Evolutionary conservation across 2,329 filamentous ascomycete genomes (phyloP), one percentile per base, ranked within the genome.

Genomic region (Trichophyton rubrum): DNA sequence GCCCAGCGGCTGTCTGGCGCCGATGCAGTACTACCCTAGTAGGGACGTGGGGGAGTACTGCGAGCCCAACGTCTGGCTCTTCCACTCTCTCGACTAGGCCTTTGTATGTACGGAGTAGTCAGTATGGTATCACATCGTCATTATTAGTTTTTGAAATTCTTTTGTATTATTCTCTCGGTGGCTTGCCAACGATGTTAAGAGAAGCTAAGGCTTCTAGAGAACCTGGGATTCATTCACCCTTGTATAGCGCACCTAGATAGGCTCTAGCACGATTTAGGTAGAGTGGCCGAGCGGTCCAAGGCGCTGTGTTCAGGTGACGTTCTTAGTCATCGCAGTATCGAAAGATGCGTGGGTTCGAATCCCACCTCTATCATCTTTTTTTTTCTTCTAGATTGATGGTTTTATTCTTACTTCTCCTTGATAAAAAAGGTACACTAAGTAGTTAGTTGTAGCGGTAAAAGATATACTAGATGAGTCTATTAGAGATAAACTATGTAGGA

Each of bases 321-420:
- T 35, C 38, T 27, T 30, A n/a, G 15, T 35, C 55, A 35, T 57
- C 38, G 55, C 55, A 38, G 55, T 57, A 57, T 57, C 55, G 55
- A 57, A 57, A 57, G 55, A 57, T 57, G 55, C 55, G 55, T 57
- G 55, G 55, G 55, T 57, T 57, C 55, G 55, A 57, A 57, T 57
- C 55, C 55, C 55, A 57, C 55, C 38, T 41, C 38, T 57, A 41
- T 57, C 55, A 57, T 2, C 22, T 22, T 41, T 56, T 57, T 40
- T 38, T 57, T 22, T 17, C 20, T 38, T 38, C 20, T 56, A 33
- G 30, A 24, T 24, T 33, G 1, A 15, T 56, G 17, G 33, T 20
- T 24, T 30, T 20, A 7, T 33, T 9, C 30, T 33, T 33, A 33
- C 30, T 24, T 24, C 22, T 3, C 22, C 22, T 24, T 24, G 22